Conservation (phyloP, 139 green algal species). For the Micromonas commoda region DNA sequence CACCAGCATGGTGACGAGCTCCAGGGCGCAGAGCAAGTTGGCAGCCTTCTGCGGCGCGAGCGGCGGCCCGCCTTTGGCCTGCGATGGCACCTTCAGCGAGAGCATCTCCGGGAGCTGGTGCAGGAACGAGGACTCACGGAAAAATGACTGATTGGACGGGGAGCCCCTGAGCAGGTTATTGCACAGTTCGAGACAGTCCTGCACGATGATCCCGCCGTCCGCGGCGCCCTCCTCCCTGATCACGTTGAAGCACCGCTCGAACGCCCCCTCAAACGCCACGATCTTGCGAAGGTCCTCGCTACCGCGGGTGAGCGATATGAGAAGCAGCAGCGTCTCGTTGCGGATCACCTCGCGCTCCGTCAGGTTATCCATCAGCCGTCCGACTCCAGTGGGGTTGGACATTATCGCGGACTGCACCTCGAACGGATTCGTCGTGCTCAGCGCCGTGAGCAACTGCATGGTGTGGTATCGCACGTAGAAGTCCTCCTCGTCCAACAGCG, state of each 20-base stretch:
- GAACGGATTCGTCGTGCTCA: conserved; percentile 45
- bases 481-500: conserved; percentile 65
- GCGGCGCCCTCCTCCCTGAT: conserved; percentile 53
- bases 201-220: conserved; percentile 68
- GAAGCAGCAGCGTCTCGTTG: conserved; percentile 70
- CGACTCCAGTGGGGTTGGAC: conserved; percentile 49
- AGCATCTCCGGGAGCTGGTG: background rate
- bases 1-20: conserved; percentile 50
- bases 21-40: conserved; percentile 56
- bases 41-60: conserved; percentile 47
- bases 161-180: conserved; percentile 75
- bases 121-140: conserved; percentile 23
- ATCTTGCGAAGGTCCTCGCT: conserved; percentile 74
- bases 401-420: conserved; percentile 61
- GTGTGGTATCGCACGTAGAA: conserved; percentile 85
- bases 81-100: background rate
- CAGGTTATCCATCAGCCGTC: conserved; percentile 73
- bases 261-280: conserved; percentile 81
- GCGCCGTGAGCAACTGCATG: conserved; percentile 67
- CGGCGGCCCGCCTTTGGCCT: background rate
- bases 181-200: conserved; percentile 81
- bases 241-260: conserved; percentile 75
- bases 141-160: conserved; percentile 60
- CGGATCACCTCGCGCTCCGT: conserved; percentile 66
- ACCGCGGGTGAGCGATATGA: conserved; percentile 33